Conservation (phyloP, 176 grass and related monocot genomes). For the Pharus latifolius region DNA sequence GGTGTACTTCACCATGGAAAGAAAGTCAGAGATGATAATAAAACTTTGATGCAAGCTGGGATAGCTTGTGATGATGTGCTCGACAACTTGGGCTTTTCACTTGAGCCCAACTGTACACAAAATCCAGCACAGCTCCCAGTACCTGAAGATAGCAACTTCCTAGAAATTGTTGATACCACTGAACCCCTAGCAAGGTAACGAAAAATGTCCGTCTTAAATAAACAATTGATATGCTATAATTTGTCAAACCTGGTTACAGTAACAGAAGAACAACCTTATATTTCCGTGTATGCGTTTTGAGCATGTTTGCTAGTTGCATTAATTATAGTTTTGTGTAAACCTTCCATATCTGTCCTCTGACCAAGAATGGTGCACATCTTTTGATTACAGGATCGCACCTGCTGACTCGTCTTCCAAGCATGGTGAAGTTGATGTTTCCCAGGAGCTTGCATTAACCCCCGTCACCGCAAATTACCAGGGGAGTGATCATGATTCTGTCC, state of each 20-base stretch:
- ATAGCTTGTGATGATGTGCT: conserved; percentile 48
- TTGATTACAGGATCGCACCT: conserved; percentile 44
- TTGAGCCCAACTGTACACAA: conserved; percentile 57
- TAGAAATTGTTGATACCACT: conserved; percentile 46
- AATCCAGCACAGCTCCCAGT: conserved; percentile 22
- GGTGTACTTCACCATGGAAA: conserved; percentile 82
- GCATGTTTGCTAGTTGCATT: no score
- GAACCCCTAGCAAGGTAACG: conserved; percentile 76
- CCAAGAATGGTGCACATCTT: neutral
- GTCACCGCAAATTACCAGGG: conserved; percentile 50
- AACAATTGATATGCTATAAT: neutral
- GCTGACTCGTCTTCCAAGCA: conserved; percentile 29
- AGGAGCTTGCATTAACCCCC: conserved; percentile 44
- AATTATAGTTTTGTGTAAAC: neutral
- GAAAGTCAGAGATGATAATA: conserved; percentile 83
- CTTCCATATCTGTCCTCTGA: neutral
- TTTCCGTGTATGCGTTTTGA: no score
- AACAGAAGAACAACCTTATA: no score
- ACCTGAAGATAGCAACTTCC: conserved; percentile 41
- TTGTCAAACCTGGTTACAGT: neutral
- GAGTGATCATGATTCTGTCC: conserved; percentile 62
- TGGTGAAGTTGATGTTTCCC: conserved; percentile 28
- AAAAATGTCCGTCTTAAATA: neutral
- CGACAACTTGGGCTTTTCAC: conserved; percentile 63
- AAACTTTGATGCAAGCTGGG: conserved; percentile 65